phyloP scores from a whole-genome alignment of 2,329 filamentous ascomycete species.

The Colletotrichum salicis region DNA sequence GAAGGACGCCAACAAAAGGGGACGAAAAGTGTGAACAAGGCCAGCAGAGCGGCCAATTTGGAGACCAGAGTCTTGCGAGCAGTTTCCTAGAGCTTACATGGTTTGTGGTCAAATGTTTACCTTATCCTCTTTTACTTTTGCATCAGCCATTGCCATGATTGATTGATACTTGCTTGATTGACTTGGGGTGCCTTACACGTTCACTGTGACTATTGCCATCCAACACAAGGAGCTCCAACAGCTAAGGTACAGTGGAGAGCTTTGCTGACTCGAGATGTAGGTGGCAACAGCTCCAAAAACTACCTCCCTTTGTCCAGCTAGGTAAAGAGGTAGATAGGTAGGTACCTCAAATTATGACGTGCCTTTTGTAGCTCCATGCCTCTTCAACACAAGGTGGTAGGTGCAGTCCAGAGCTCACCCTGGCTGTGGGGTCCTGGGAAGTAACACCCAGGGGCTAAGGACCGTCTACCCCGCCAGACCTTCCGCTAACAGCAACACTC shows the following conservation, averaged over 20 bases:
- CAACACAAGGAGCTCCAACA: background rate
- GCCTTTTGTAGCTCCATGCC: slow-evolving; percentile 3
- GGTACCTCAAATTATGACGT: slow-evolving; percentile 4
- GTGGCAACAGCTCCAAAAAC: background rate
- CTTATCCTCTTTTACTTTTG: slow-evolving; percentile 9
- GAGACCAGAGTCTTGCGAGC: slow-evolving; percentile 30
- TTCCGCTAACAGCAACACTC: slow-evolving; percentile 28
- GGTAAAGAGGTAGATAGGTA: background rate
- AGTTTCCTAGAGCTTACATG: slow-evolving; percentile 36
- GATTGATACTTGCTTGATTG: background rate
- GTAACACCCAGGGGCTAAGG: slow-evolving; percentile 19
- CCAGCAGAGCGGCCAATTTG: slow-evolving; percentile 24
- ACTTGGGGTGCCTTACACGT: background rate
- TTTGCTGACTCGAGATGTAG: background rate
- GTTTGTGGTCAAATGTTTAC: slow-evolving; percentile 29
- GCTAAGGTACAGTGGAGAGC: background rate
- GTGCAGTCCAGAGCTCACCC: slow-evolving; percentile 21
- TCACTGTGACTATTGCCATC: background rate
- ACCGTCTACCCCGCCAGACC: slow-evolving; percentile 16
- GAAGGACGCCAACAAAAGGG: slow-evolving; percentile 13
- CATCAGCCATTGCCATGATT: slow-evolving; percentile 8
- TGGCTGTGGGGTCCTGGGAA: slow-evolving; percentile 22
- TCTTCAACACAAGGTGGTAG: slow-evolving; percentile 8
- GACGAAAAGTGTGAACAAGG: slow-evolving; percentile 26
- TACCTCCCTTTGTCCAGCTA: background rate